Percentiles rank a stretch among this genome's conserved stretches.
Evolutionary conservation across 306 rosid genomes (phyloP).

Genomic region (Crotalaria pallida): DNA sequence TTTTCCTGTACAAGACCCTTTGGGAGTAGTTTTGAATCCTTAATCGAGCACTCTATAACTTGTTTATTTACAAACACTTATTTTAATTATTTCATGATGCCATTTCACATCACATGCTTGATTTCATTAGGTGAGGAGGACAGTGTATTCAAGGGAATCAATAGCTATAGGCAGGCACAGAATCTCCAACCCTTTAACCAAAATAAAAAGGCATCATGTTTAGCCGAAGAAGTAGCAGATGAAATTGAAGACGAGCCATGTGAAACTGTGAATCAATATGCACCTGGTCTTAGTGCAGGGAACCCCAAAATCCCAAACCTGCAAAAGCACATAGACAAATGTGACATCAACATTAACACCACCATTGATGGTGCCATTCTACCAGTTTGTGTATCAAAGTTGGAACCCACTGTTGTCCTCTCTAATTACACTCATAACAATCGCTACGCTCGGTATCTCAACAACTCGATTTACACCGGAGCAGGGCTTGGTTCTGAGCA

Average conservation of each 20-base stretch:
- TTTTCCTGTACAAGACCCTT: no score
- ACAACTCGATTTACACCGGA: conserved; percentile 56
- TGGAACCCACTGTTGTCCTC: conserved; percentile 38
- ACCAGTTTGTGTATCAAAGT: conserved; percentile 53
- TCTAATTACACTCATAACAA: conserved; percentile 48
- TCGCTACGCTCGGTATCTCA: conserved; percentile 42
- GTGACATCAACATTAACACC: conserved; percentile 44
- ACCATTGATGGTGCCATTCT: conserved; percentile 47
- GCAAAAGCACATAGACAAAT: conserved; percentile 34
- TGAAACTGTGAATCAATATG: conserved; percentile 31
- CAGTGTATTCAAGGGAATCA: conserved; percentile 65
- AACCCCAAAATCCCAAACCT: conserved; percentile 31
- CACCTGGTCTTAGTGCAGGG: conserved; percentile 9
- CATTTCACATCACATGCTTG: no score
- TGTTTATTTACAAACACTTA: background rate
- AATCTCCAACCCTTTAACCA: conserved; percentile 32
- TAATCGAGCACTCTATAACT: no score
- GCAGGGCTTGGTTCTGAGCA: conserved; percentile 69
- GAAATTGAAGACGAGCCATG: conserved; percentile 58
- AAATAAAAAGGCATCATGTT: conserved; percentile 54
- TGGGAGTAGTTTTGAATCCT: no score
- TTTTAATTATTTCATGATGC: background rate
- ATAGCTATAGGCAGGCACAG: conserved; percentile 47
- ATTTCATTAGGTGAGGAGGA: conserved; percentile 45
- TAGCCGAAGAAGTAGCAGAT: conserved; percentile 61